Base-by-base conservation (phyloP, 176 grass and related monocot species). In the Phragmites australis region DNA sequence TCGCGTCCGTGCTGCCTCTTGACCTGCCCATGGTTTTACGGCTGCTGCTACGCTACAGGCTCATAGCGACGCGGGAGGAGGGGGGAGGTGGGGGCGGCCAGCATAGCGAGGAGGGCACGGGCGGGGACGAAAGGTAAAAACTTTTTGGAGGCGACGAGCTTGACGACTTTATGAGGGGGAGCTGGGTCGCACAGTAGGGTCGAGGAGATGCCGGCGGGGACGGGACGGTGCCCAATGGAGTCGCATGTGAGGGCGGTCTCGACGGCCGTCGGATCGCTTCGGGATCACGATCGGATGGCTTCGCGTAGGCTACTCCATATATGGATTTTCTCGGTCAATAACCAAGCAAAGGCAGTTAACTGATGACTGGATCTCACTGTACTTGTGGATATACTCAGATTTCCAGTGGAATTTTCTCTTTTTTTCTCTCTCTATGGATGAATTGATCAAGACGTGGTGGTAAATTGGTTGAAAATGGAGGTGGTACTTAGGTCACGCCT, bases 131-230 rank as follows among this genome's bases (percentile, higher is more conserved):
- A 80, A 84, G 82, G 82, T 75, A 10, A 70, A 88, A 89, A 68
- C 87, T 84, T 81, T 84, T 52, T 65, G 21, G 34, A 65, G 44
- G 31, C 52, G 78, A 62, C 69, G 72, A 70, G 63, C 18, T 70
- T 45, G 87, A 84, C 70, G 76, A 51, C 87, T 89, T 84, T 80
- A 84, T 74, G 75, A 53, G 40, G 63, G 31, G 68, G 45, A 52
- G 72, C 62, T 45, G 26, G 34, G 60, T 46, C 60, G 18, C 16
- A 60, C 41, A 55, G 84, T 6, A 9, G n/a, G 30, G 62, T 14
- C 30, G 68, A 53, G 75, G 65, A 88, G 81, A 88, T 84, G 86
- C 53, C 42, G 64, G 9, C 44, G 13, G n/a, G n/a, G n/a, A n/a
- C n/a, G 53, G 79, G 79, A 81, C 43, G 43, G 50, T 5, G 78